phyloP scores from a whole-genome alignment of 2,329 filamentous ascomycete genomes.

The Trichoderma hamatum region DNA sequence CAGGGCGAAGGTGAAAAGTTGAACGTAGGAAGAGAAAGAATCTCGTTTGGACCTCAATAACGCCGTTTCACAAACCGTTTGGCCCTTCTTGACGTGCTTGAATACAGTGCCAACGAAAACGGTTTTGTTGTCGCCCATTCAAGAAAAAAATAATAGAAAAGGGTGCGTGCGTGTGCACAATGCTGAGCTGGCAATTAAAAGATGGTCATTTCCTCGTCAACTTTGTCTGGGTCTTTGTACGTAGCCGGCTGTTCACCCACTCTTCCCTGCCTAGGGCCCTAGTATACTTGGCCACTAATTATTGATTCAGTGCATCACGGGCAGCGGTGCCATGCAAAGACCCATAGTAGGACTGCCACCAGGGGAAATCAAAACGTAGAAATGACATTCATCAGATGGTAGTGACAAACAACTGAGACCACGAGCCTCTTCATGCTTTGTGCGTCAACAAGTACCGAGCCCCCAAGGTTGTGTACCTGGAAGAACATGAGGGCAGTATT shows the following conservation, averaged over 20 bases:
- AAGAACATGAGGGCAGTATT: background rate
- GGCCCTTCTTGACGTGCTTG: background rate
- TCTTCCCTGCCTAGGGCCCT: background rate
- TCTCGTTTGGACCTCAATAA: slow-evolving; percentile 9
- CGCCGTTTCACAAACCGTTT: background rate
- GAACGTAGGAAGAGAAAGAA: slow-evolving; percentile 12
- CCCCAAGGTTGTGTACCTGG: background rate
- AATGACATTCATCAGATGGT: background rate
- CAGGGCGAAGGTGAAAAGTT: background rate
- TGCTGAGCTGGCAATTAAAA: background rate
- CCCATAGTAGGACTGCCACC: background rate
- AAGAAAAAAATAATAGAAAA: background rate
- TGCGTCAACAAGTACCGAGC: background rate
- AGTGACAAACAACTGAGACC: background rate
- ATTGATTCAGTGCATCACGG: background rate
- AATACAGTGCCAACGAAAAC: slow-evolving; percentile 7
- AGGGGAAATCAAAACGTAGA: background rate
- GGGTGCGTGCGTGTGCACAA: slow-evolving; percentile 7
- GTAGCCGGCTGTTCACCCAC: background rate
- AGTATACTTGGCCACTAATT: background rate
- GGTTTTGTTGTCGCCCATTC: background rate
- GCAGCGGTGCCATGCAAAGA: background rate
- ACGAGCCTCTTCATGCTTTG: background rate
- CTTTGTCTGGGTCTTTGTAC: background rate
- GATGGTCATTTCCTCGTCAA: slow-evolving; percentile 7